Percentiles rank a stretch among this genome's conserved stretches.
Conservation (phyloP, 331 rosid genomes). For the Pyrus hybrid region DNA sequence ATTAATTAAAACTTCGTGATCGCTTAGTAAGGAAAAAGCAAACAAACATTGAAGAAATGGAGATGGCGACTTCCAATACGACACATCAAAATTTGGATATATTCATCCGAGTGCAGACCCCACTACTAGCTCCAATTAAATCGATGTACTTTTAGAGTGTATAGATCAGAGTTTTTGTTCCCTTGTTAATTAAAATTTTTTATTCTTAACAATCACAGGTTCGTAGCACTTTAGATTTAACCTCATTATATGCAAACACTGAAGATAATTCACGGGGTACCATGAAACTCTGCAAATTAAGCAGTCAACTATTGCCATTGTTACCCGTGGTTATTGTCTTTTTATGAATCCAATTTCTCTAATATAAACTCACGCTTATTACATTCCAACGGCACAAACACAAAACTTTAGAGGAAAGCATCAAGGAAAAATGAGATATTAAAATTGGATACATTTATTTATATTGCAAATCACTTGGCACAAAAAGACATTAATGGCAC, state of each 20-base stretch:
- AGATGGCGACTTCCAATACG: not conserved
- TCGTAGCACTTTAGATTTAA: not conserved
- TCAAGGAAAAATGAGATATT: no score
- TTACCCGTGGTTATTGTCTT: not conserved
- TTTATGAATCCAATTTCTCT: not conserved
- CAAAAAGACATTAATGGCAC: not conserved
- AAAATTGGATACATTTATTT: no score
- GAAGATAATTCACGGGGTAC: not conserved
- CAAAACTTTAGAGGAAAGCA: not conserved
- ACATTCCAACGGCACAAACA: not conserved
- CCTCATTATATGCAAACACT: not conserved
- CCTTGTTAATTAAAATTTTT: not conserved
- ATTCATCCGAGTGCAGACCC: not conserved
- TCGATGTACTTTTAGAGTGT: not conserved
- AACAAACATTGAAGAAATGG: not conserved
- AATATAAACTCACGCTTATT: not conserved
- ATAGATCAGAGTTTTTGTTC: not conserved
- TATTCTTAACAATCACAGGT: not conserved
- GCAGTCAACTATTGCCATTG: not conserved
- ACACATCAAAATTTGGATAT: not conserved
- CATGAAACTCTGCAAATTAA: not conserved
- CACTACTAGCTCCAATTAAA: not conserved
- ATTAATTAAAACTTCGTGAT: no score
- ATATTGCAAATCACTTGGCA: no score
- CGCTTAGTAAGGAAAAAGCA: not conserved